Percentiles rank a stretch among this genome's conserved stretches.
Conservation (phyloP, 768 basidiomycete species). For the Boletus vinaceobasis region DNA sequence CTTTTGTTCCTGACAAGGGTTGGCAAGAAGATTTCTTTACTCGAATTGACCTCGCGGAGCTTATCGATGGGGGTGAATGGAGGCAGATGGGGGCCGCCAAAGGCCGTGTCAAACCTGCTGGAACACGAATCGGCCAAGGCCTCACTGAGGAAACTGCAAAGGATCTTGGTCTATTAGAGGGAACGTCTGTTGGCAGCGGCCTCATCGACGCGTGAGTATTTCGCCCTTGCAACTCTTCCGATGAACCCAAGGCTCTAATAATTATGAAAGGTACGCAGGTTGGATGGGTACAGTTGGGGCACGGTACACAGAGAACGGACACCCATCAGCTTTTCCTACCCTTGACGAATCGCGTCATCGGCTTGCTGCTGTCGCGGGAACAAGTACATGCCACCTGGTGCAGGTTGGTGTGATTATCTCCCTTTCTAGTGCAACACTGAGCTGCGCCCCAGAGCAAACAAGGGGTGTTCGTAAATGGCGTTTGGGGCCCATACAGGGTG, state of each 20-base stretch:
- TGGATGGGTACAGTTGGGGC: constrained; percentile 97
- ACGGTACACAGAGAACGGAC: constrained; percentile 52
- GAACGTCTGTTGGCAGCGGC: constrained; percentile 90
- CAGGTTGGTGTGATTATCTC: constrained; percentile 47
- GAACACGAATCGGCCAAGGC: constrained; percentile 79
- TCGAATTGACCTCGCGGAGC: constrained; percentile 73
- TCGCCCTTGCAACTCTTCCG: not conserved
- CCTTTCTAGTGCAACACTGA: not conserved
- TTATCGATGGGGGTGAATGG: constrained; percentile 63
- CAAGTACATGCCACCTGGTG: constrained; percentile 93
- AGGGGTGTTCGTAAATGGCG: constrained; percentile 83
- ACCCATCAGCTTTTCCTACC: constrained; percentile 52
- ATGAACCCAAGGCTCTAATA: not conserved
- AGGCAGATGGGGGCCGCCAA: constrained; percentile 68
- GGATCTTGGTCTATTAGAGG: constrained; percentile 80
- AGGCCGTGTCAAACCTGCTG: constrained; percentile 72
- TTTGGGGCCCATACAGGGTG: constrained; percentile 90
- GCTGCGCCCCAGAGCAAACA: constrained; percentile 57
- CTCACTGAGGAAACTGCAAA: constrained; percentile 74
- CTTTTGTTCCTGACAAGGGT: constrained; percentile 80
- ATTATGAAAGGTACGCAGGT: constrained; percentile 69
- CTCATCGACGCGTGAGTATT: constrained; percentile 86
- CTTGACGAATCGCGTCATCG: constrained; percentile 77
- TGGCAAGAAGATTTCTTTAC: constrained; percentile 90
- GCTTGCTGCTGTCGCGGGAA: constrained; percentile 92